Evolutionary conservation across 257 asterid genomes (phyloP).

Genomic region (Marsdenia floribunda): DNA sequence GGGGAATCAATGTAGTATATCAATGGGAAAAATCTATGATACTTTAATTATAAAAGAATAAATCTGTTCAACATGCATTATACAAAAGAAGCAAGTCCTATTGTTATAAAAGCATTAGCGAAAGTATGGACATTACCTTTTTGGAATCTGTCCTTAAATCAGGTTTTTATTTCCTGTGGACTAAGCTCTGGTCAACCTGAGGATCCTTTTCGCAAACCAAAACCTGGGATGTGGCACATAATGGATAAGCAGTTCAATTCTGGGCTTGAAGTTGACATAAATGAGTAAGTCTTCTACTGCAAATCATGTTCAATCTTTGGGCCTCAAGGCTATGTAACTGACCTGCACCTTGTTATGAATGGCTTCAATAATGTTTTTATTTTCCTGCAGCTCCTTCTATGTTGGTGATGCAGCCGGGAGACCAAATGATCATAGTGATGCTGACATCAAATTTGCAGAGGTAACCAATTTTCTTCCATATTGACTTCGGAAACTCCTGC

Average conservation of each 20-base stretch:
- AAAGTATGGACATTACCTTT: background rate
- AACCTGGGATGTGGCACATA: constrained; percentile 89
- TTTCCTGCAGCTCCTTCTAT: constrained; percentile 64
- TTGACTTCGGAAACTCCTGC: background rate
- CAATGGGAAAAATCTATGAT: background rate
- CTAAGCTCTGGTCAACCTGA: constrained; percentile 40
- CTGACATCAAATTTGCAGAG: constrained; percentile 88
- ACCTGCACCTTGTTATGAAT: no score
- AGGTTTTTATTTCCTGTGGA: constrained; percentile 98
- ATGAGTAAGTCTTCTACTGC: constrained; percentile 40
- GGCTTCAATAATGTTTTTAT: constrained; percentile 3
- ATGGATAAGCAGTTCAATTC: constrained; percentile 91
- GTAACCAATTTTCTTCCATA: constrained; percentile 25
- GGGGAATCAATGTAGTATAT: background rate
- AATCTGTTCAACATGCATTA: background rate
- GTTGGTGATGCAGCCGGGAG: constrained; percentile 99
- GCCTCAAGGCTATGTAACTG: background rate
- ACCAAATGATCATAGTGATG: constrained; percentile 75
- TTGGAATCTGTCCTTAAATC: constrained; percentile 20
- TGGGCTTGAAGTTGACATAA: constrained; percentile 67
- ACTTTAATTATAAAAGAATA: background rate
- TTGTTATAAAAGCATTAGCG: background rate
- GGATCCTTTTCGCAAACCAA: constrained; percentile 87
- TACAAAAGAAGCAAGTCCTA: constrained; percentile 1
- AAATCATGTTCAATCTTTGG: constrained; percentile 8